phyloP scores from a whole-genome alignment of 2,329 filamentous ascomycete genomes.

The Neophaeococcomyces aloes region DNA sequence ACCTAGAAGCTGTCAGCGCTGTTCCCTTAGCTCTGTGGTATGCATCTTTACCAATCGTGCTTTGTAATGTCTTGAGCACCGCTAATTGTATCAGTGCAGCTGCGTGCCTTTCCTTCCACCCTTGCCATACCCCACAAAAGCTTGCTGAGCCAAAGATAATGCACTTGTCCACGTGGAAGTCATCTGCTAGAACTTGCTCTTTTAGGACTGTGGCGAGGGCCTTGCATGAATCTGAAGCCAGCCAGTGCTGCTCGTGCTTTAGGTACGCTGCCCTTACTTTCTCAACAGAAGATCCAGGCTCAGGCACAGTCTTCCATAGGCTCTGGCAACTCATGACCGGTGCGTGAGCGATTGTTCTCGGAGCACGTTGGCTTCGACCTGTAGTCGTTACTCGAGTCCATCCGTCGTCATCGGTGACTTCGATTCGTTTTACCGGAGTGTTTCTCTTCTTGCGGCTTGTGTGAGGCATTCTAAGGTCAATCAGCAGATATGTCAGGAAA shows the following conservation, averaged over 20 bases:
- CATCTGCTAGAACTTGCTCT: neutral
- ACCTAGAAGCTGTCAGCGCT: neutral
- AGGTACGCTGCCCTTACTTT: slow-evolving; percentile 1
- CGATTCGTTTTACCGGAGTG: neutral
- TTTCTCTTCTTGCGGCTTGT: slow-evolving; percentile 7
- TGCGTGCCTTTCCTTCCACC: slow-evolving; percentile 3
- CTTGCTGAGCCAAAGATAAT: slow-evolving; percentile 7
- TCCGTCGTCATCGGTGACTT: slow-evolving; percentile 6
- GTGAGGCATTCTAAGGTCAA: slow-evolving; percentile 3
- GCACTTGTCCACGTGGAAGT: slow-evolving; percentile 4
- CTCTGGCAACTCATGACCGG: neutral
- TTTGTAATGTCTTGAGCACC: slow-evolving; percentile 3
- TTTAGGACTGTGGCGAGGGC: neutral
- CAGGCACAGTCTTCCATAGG: neutral
- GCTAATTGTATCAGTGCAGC: slow-evolving; percentile 4
- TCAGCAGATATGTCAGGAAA: neutral
- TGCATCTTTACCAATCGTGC: neutral
- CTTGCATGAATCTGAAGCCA: slow-evolving; percentile 2
- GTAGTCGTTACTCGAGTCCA: slow-evolving; percentile 8
- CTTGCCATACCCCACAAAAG: slow-evolving; percentile 6
- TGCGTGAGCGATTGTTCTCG: neutral
- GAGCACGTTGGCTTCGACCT: neutral
- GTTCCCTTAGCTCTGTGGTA: neutral
- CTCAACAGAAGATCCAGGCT: neutral
- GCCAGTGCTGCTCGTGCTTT: neutral